Percentiles rank a stretch among this genome's conserved stretches.
phyloP scores from a whole-genome alignment of 176 grass and related monocot species.

The Oryza nivara region DNA sequence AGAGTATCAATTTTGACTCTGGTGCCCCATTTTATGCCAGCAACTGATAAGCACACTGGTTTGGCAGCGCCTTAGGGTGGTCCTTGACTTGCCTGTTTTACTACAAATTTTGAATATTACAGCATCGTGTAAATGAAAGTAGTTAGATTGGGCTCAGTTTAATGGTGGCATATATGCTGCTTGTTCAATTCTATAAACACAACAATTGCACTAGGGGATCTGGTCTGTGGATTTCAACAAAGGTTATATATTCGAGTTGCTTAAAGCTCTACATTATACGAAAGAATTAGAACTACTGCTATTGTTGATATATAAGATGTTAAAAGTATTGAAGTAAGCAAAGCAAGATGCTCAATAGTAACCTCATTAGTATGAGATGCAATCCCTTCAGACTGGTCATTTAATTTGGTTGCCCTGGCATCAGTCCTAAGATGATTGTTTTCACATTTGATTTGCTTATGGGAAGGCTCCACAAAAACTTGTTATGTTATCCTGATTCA shows the following conservation, averaged over 20 bases:
- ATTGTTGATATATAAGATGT: not conserved
- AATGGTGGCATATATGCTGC: not conserved
- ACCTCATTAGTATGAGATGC: no score
- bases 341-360: not conserved
- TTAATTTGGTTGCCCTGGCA: conserved; percentile 1
- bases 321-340: conserved; percentile 6
- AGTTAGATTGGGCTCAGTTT: not conserved
- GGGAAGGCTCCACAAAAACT: not conserved
- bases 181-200: not conserved
- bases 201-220: not conserved
- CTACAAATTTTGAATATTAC: not conserved
- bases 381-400: not conserved
- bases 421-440: not conserved
- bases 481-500: not conserved
- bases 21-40: not conserved
- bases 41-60: not conserved
- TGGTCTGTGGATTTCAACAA: no score
- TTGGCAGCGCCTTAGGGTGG: not conserved
- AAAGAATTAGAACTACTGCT: not conserved
- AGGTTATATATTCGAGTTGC: not conserved
- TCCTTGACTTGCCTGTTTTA: not conserved
- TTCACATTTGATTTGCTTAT: not conserved
- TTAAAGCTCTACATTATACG: not conserved
- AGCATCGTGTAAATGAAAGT: not conserved
- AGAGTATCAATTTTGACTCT: not conserved